phyloP scores from a whole-genome alignment of 2,329 filamentous ascomycete genomes.

The Dothiorella sarmentorum region DNA sequence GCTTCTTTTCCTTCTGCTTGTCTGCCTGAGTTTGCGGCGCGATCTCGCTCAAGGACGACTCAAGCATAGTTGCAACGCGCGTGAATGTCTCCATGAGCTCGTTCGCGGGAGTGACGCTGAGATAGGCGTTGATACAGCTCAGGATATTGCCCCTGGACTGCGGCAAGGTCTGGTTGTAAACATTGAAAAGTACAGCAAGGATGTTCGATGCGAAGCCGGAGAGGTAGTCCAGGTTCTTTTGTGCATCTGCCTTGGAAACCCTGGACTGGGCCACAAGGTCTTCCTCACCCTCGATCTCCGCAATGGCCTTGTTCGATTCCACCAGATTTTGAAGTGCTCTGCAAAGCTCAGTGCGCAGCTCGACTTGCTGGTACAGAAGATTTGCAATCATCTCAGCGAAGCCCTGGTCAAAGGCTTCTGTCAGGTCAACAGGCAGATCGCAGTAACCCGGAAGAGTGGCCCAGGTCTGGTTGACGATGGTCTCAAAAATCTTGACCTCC shows the following conservation, averaged over 20 bases:
- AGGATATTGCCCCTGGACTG: slow-evolving; percentile 88
- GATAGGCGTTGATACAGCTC: slow-evolving; percentile 89
- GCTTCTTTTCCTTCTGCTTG: slow-evolving; percentile 58
- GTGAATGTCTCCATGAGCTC: slow-evolving; percentile 87
- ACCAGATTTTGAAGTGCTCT: slow-evolving; percentile 80
- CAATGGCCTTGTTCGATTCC: slow-evolving; percentile 84
- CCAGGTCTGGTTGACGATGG: slow-evolving; percentile 93
- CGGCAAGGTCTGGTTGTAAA: slow-evolving; percentile 93
- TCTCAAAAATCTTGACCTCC: slow-evolving; percentile 97
- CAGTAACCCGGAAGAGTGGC: slow-evolving; percentile 91
- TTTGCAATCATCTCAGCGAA: slow-evolving; percentile 92
- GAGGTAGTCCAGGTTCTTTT: slow-evolving; percentile 78
- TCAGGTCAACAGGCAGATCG: slow-evolving; percentile 75
- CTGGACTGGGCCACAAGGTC: slow-evolving; percentile 75
- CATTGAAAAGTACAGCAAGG: slow-evolving; percentile 96
- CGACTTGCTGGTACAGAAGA: slow-evolving; percentile 85
- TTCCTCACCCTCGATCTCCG: slow-evolving; percentile 64
- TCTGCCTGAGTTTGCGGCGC: slow-evolving; percentile 61
- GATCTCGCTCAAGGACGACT: slow-evolving; percentile 61
- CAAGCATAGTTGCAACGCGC: slow-evolving; percentile 80
- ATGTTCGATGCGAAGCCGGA: slow-evolving; percentile 79
- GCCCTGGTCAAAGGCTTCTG: slow-evolving; percentile 68
- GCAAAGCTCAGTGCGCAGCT: slow-evolving; percentile 83
- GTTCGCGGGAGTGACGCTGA: slow-evolving; percentile 76
- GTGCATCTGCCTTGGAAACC: slow-evolving; percentile 69